These are phyloP conservation scores for Thelephora aurantiotincta DNA, from an alignment of 768 basidiomycete genomes.

Conservation along the genomic window DNA sequence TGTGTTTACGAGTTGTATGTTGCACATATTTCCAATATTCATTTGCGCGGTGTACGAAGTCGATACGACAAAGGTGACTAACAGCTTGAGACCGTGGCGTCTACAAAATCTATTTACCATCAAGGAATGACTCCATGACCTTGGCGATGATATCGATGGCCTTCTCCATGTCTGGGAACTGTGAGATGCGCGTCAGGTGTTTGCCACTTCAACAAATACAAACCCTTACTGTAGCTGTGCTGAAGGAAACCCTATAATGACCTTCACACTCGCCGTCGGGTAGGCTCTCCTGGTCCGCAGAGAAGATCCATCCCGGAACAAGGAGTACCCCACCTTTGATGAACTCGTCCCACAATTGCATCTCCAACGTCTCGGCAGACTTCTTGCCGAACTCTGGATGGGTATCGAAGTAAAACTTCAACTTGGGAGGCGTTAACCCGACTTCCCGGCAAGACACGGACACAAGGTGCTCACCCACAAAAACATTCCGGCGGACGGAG, in stretches of 20 bases:
- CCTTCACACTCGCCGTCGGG: conserved; percentile 19
- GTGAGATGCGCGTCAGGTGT: not conserved
- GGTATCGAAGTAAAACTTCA: conserved; percentile 46
- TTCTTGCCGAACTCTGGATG: conserved; percentile 28
- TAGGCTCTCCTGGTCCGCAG: conserved; percentile 16
- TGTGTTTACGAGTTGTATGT: conserved; percentile 17
- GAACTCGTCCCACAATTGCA: conserved; percentile 44
- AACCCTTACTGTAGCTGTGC: conserved; percentile 31
- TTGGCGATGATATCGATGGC: conserved; percentile 30
- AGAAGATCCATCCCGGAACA: conserved; percentile 44
- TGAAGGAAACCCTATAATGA: conserved; percentile 46
- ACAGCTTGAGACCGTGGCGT: too few relatives aligned
- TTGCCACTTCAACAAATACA: not conserved
- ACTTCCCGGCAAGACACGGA: not conserved
- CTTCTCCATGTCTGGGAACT: conserved; percentile 27
- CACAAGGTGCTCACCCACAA: conserved; percentile 34
- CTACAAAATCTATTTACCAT: too few relatives aligned
- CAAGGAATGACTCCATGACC: conserved; percentile 10
- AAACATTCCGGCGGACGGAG: conserved; percentile 79
- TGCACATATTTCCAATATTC: conserved; percentile 1
- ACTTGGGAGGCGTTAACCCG: conserved; percentile 19
- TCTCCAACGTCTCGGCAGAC: conserved; percentile 32
- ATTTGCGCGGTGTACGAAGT: too few relatives aligned
- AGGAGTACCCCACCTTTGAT: conserved; percentile 51
- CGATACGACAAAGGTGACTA: too few relatives aligned